phyloP scores from a whole-genome alignment of 306 rosid species.

The Rosa lucieae region DNA sequence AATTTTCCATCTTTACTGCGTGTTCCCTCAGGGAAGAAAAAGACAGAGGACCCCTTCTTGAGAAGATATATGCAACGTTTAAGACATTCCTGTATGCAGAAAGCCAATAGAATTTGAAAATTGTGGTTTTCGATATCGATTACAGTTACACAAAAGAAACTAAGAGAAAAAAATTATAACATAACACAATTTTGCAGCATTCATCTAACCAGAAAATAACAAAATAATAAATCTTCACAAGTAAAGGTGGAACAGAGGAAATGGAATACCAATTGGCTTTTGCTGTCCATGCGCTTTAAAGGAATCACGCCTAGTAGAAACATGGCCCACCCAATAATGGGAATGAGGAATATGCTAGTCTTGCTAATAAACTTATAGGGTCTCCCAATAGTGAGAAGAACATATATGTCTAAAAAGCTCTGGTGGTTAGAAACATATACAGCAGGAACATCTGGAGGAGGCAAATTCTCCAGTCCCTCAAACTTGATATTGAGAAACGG shows the following conservation, averaged over 20 bases:
- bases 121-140: slow-evolving; percentile 1
- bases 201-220: slow-evolving; percentile 18
- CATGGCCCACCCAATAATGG: slow-evolving; percentile 98
- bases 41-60: slow-evolving; percentile 83
- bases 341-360: slow-evolving; percentile 86
- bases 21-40: slow-evolving; percentile 97
- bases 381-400: slow-evolving; percentile 85
- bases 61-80: slow-evolving; percentile 80
- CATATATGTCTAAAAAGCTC: slow-evolving; percentile 89
- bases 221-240: slow-evolving; percentile 16
- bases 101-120: slow-evolving; percentile 18
- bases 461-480: slow-evolving; percentile 87
- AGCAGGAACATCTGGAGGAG: slow-evolving; percentile 72
- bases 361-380: slow-evolving; percentile 94
- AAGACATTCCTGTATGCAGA: slow-evolving; percentile 66
- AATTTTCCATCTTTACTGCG: slow-evolving; percentile 84
- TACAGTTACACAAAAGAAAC: slow-evolving; percentile 7
- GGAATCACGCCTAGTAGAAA: slow-evolving; percentile 81
- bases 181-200: slow-evolving; percentile 10
- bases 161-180: background rate
- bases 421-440: slow-evolving; percentile 96
- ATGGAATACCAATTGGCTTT: slow-evolving; percentile 85
- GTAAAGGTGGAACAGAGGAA: slow-evolving; percentile 8
- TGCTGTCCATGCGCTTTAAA: slow-evolving; percentile 86
- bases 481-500: slow-evolving; percentile 69